Evolutionary conservation across 768 basidiomycete species (phyloP), one percentile per base, ranked within the genome.

Genomic region (Termitomyces sp.): DNA sequence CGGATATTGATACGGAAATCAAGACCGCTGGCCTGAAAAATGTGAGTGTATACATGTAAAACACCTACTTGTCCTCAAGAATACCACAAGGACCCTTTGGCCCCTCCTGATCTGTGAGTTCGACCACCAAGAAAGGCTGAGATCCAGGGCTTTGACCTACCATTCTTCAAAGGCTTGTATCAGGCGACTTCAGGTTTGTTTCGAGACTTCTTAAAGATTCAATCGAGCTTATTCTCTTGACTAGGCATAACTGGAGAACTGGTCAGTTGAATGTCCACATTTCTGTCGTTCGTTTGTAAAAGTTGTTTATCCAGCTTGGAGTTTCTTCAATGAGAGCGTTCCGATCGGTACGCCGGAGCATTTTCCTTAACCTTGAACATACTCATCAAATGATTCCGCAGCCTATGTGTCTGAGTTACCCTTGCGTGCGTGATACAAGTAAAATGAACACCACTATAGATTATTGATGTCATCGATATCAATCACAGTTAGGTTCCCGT

Each of bases 1-100:
- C 65, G 11, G 82, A 83, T 60, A 66, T 86, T 35, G 82, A 84
- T 60, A 75, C 77, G 9, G 83, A 84, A 64, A 78, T 85, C 57
- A 83, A 83, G 72, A 83, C 83, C 3, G 78, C 75, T 16, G 74
- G 78, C 52, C 63, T 84, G 58, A 73, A 83, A 68, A 71, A 68
- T 38, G 79, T 76, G 58, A 56, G 74, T 64, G 20, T 23, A 4
- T 27, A 7, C 15, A 7, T 40, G 1, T 31, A 7, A 20, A 33
- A 29, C 3, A 5, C 4, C 27, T 15, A 32, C 32, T 33, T 35
- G 46, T 29, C 7, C 32, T 43, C 43, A 46, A 9, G 33, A 22
- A 20, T n/a, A 12, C 41, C 31, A 16, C 15, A 39, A 76, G 74
- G 75, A 76, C 51, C 72, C 74, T 29, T 64, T 78, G 55, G 74